Percentiles rank a stretch among this genome's conserved stretches.
phyloP scores from a whole-genome alignment of 2,329 filamentous ascomycete species.

The Colletotrichum salicis region DNA sequence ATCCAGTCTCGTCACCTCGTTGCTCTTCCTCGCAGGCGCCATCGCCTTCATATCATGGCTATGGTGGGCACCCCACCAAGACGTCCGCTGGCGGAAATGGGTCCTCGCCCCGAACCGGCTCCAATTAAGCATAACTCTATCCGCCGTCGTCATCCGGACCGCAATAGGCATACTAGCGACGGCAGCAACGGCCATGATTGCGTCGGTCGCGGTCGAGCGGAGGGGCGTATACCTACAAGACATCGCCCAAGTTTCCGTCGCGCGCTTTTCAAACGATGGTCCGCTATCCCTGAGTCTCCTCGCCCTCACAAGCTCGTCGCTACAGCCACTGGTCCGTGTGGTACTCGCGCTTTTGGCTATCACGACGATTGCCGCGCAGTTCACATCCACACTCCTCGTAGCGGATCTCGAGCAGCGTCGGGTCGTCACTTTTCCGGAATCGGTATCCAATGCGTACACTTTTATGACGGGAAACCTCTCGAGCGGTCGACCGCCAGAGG shows the following conservation, averaged over 20 bases:
- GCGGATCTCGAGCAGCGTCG: neutral
- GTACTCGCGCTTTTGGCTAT: neutral
- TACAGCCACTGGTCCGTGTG: neutral
- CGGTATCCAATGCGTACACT: neutral
- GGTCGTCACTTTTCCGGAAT: neutral
- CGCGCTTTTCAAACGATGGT: neutral
- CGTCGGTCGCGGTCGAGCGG: conserved; percentile 9
- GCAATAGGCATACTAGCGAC: conserved; percentile 1
- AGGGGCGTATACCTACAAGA: neutral
- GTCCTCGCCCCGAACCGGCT: neutral
- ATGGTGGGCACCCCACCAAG: neutral
- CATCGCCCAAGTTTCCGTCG: neutral
- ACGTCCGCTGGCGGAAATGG: neutral
- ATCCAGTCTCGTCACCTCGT: conserved; percentile 3
- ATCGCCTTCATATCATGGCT: neutral
- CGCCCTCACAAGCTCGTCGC: neutral
- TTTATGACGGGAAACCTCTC: neutral
- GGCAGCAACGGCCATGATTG: conserved; percentile 16
- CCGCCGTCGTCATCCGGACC: neutral
- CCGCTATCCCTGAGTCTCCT: neutral
- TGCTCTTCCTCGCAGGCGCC: neutral
- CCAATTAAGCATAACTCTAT: neutral
- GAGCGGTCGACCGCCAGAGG: neutral
- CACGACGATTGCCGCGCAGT: neutral
- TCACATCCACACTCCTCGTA: conserved; percentile 3